These are phyloP conservation scores for Funneliformis mosseae DNA, from an alignment of 192 early-diverging fungal species.

Conservation along the genomic window DNA sequence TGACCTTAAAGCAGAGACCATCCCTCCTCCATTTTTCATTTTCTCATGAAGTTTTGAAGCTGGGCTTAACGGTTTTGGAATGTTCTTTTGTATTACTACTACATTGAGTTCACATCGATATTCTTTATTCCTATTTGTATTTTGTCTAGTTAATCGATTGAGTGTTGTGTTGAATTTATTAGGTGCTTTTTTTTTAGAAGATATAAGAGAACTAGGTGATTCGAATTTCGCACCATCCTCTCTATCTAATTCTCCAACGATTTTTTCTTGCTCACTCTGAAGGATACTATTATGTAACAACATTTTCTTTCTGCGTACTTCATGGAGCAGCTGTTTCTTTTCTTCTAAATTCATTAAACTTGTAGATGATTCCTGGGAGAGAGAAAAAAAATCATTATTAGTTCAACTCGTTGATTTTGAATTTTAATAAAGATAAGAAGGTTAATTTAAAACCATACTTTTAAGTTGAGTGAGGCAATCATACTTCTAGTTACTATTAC, in stretches of 20 bases:
- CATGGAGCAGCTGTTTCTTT: not conserved
- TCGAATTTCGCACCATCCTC: not conserved
- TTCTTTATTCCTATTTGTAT: slow-evolving; percentile 12
- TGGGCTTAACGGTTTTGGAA: slow-evolving; percentile 16
- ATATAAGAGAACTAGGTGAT: not conserved
- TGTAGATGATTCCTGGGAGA: not conserved
- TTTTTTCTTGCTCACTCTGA: not conserved
- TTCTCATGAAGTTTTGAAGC: slow-evolving; percentile 1
- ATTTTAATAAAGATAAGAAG: not conserved
- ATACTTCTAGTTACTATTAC: not conserved
- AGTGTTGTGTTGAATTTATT: not conserved
- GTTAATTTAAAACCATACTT: not conserved
- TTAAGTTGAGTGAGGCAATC: not conserved
- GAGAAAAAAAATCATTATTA: not conserved
- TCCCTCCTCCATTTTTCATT: not conserved
- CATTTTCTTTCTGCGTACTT: slow-evolving; percentile 1
- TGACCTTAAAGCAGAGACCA: not conserved
- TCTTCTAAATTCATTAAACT: slow-evolving; percentile 12
- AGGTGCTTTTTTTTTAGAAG: not conserved
- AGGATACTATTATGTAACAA: not conserved
- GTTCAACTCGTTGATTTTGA: not conserved
- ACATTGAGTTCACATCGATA: not conserved
- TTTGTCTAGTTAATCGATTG: not conserved
- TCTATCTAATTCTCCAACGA: not conserved
- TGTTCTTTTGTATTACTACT: not conserved